Evolutionary conservation across 805 yeast genomes (phyloP), one percentile per base, ranked within the genome.

Genomic region (Torulaspora maleeae): DNA sequence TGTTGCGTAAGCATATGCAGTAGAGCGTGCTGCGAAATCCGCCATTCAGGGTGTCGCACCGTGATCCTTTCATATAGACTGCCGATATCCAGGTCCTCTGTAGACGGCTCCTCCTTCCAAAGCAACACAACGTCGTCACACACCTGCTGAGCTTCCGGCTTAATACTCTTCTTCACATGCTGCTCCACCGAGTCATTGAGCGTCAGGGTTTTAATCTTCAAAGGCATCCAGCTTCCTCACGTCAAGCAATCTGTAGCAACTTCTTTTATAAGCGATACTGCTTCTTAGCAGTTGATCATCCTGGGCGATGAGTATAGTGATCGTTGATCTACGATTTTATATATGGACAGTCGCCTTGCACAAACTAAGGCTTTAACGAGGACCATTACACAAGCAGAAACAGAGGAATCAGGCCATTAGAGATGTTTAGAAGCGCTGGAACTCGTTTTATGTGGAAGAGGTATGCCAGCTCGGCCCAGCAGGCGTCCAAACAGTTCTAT

Each of bases 31-130:
- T 78, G 82, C 16, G 82, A 74, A 1, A 86, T 56, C 2, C 74
- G 54, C 95, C 95, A 86, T 36, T 67, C 68, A 0, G 80, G 76
- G 53, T 84, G 74, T 38, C 70, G 67, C 22, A 60, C 49, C 53
- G 77, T 79, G 35, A 86, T 68, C 10, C 73, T 53, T 0, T 68
- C 70, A 45, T 74, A 79, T 16, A 86, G 67, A 52, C 80, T 78
- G 10, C 72, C 69, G 8, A 75, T 64, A 1, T 84, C 82, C 16
- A 81, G 59, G 9, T 75, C 67, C 57, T 83, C 89, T 20, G 80
- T 74, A 1, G 72, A 64, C 1, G 86, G 81, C 53, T 83, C 87
- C 42, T 73, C 72, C 51, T 78, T 79, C 91, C 93, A 85, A 8
- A 83, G 61, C 5, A 71, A 67, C 34, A 82, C 74, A n/a, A 83